Evolutionary conservation across 192 early-diverging fungal species (phyloP).

Genomic region (Backusella circina): DNA sequence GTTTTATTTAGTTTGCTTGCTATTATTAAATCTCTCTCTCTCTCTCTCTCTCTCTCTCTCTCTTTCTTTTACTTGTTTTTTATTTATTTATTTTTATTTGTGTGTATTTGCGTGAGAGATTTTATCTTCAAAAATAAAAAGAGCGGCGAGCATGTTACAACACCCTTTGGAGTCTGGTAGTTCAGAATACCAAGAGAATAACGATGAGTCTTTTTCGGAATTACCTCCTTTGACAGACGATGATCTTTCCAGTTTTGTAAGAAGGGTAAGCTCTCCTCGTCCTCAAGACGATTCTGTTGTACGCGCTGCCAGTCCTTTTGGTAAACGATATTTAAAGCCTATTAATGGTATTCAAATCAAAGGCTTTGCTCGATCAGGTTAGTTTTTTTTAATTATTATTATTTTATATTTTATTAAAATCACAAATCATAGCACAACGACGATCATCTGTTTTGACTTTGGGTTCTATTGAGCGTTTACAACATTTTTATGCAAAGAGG

Average conservation of each 20-base stretch:
- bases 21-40: background rate
- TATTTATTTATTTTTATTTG: background rate
- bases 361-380: conserved; percentile 35
- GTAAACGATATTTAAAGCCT: conserved; percentile 26
- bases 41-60: conserved; percentile 1
- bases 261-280: background rate
- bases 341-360: conserved; percentile 30
- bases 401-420: background rate
- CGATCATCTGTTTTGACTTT: conserved; percentile 49
- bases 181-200: background rate
- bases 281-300: conserved; percentile 16
- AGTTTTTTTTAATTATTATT: background rate
- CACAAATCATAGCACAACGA: conserved; percentile 24
- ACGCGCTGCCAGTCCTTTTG: conserved; percentile 21
- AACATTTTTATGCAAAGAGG: conserved; percentile 53
- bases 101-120: background rate
- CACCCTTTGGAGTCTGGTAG: conserved; percentile 10
- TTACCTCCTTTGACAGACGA: conserved; percentile 15
- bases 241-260: background rate
- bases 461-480: conserved; percentile 52
- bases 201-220: background rate
- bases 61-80: background rate
- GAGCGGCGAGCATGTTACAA: background rate
- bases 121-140: background rate
- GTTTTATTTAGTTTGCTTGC: background rate